Base-by-base conservation (phyloP, 2,329 filamentous ascomycete species). In the Clonostachys sp. region DNA sequence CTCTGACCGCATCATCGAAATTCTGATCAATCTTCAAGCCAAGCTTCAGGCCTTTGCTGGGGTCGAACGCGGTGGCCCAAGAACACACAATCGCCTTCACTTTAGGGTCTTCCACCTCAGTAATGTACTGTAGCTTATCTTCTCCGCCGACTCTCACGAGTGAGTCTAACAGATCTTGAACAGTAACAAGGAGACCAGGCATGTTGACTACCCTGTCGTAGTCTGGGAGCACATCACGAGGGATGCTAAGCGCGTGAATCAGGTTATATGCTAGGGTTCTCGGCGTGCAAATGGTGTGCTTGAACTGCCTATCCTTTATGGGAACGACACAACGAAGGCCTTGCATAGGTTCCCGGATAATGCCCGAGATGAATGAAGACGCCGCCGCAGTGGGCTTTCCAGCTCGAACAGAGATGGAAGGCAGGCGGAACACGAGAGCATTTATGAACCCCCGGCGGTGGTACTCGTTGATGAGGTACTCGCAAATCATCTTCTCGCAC, bases 401-500 rank as follows among this genome's bases (percentile, higher is more conserved):
- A 0, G 81, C 77, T 5, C 82, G 70, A 2, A 85, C 78, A 0
- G 78, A 78, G 14, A 85, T 74, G 0, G 81, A 84, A 0, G 81
- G 81, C 13, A 84, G 72, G 0, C 81, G 73, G 16, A 82, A 68
- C 5, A 71, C 71, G 14, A 80, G 70, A 0, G 78, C 81, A 45
- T 80, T 76, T 42, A 85, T 72, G 38, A 81, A 70, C 0, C 77
- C 75, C 8, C 78, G 53, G 2, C 82, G 67, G 6, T 64, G 66
- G 45, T 56, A 61, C 42, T 64, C 62, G 48, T 63, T 64, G 14
- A 64, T 48, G 13, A 61, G 36, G n/a, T 56, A 30, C 45, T 86
- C 81, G 46, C 78, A 74, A 53, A 84, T 80, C 45, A 84, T 66
- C 59, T 85, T 85, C 58, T 83, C 74, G 0, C 76, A 74, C 5